Evolutionary conservation across 495 filamentous ascomycete species (phyloP), one percentile per base, ranked within the genome.

Genomic region (Acidiella bohemica): DNA sequence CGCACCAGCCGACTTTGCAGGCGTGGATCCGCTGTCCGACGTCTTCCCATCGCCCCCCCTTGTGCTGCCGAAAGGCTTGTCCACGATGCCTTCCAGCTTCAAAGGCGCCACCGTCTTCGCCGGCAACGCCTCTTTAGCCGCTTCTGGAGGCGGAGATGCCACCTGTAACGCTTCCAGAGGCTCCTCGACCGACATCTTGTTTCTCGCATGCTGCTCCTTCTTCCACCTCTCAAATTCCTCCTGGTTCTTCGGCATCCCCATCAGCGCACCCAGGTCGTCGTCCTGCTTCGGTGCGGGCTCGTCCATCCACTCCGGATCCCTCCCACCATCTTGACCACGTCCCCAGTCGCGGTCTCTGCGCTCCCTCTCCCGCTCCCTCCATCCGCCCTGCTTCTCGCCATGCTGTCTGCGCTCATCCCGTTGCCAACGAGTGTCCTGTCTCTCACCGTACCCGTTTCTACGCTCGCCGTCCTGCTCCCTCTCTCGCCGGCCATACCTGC

Each of bases 141-240:
- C 13, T 23, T 9, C 12, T 1, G 14, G 13, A 5, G 34, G 33
- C 9, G 36, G 29, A 16, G 36, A 28, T 12, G 36, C 26, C 3
- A 20, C 26, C 9, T 14, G 11, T 13, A 30, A 6, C 11, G 41
- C 16, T 18, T 36, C 30, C 8, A 38, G 33, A 25, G 46, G 21
- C 12, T 56, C 49, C 31, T 67, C 66, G 23, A 41, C 45, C 2
- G 56, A 42, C 27, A 50, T 52, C 20, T 66, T 59, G 56, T 73
- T 75, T 36, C 58, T 62, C 20, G 78, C 76, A 57, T 88, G 93
- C 87, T 93, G 92, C 35, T 64, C 67, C 49, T 90, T 83, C 63
- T 95, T 94, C 75, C 92, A 97, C 44, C 79, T 80, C 60, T 94
- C 80, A 58, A 97, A 96, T 40, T 96, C 85, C 53, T 92, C 85